Conservation (phyloP, 148 eudicot genomes). For the Talinum fruticosum region DNA sequence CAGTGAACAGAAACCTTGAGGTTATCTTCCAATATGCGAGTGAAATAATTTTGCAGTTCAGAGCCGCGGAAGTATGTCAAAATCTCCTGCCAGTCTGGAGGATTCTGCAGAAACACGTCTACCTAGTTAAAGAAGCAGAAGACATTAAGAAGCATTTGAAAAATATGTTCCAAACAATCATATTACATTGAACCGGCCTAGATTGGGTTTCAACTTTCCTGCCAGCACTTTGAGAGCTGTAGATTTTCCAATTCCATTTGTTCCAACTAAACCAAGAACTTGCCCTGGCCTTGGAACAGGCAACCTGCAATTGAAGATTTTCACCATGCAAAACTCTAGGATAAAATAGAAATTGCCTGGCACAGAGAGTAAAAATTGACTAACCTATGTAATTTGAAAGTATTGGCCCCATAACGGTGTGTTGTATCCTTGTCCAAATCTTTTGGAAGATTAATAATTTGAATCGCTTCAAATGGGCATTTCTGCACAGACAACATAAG, state of each 20-base stretch:
- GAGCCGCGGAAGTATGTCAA: conserved; percentile 84
- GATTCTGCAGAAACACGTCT: conserved; percentile 52
- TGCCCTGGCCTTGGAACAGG: conserved; percentile 99
- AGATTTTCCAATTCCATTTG: conserved; percentile 98
- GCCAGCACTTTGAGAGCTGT: conserved; percentile 98
- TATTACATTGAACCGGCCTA: conserved; percentile 82
- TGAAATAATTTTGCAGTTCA: conserved; percentile 85
- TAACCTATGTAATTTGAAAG: conserved; percentile 93
- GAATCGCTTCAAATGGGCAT: conserved; percentile 99
- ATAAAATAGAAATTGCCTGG: not conserved
- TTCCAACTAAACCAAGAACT: conserved; percentile 99
- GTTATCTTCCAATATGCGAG: conserved; percentile 89
- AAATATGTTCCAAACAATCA: not conserved
- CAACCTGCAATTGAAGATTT: conserved; percentile 48
- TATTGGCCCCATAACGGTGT: conserved; percentile 96
- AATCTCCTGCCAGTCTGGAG: conserved; percentile 95
- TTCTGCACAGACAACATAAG: conserved; percentile 49
- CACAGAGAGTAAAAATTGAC: conserved; percentile 14
- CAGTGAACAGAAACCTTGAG: conserved; percentile 51
- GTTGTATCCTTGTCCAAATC: conserved; percentile 96
- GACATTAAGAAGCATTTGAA: not conserved
- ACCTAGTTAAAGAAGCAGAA: conserved; percentile 7
- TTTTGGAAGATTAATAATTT: conserved; percentile 90
- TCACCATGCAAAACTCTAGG: conserved; percentile 9
- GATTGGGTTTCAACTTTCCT: conserved; percentile 91